Base-by-base conservation (phyloP, 305 asterid species). In the Solanum chacoense region DNA sequence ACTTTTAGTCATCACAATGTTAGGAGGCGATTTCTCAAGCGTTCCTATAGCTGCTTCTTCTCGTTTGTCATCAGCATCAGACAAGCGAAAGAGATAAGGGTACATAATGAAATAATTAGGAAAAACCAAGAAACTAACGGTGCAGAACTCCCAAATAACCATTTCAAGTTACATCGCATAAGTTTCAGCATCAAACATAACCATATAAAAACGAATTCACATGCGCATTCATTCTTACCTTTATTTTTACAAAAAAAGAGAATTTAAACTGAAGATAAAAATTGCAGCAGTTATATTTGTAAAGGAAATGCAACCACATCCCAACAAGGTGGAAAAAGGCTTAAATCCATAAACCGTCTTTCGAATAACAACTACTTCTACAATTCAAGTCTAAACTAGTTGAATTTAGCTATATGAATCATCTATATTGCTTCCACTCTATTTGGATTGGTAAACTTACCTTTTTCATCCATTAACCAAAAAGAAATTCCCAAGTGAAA, bases 31-130 rank as follows among this genome's bases (percentile, higher is more conserved):
- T 91, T 94, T 96, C 91, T 92, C 98, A 10, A 92, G 88, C 97
- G 93, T 94, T 38, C 93, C 94, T 80, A 87, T 93, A 89, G 91
- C 91, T 86, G 93, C 96, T 90, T 93, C 95, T 84, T 91, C 96
- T 90, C 90, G 97, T 89, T 90, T 90, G 87, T 93, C 98, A 89
- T 89, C 92, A 36, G 91, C 85, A 88, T 89, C 89, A 88, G 55
- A 88, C n/a, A 78, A 65, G 76, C 1, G 28, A 35, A 88, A 12
- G 37, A 88, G 77, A 88, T 73, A 59, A 59, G 65, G 35, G 8
- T 24, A 38, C 24, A 6, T 5, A 79, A 80, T 22, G 37, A 13
- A 10, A 14, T 26, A 80, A 42, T 8, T 28, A 80, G 37, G 10
- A 42, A 80, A 80, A 80, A 2, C 6, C 24, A 9, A 16, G 69